These are phyloP conservation scores for Dionaea muscipula DNA, from an alignment of 179 eudicot species.

Conservation along the genomic window DNA sequence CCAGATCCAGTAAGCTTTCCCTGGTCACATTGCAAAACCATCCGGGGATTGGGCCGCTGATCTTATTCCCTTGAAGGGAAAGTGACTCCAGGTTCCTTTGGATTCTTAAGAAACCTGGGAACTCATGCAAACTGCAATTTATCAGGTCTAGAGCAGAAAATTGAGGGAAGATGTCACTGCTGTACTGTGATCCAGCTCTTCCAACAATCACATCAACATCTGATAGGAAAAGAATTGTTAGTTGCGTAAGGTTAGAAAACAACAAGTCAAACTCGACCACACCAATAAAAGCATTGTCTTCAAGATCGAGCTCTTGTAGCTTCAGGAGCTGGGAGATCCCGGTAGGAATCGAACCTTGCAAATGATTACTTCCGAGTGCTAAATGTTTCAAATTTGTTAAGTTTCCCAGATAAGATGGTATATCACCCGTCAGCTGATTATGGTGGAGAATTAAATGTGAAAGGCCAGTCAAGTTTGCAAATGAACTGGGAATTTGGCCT, in stretches of 20 bases:
- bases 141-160: not conserved
- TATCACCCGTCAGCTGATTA: constrained; percentile 5
- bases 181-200: not conserved
- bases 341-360: not conserved
- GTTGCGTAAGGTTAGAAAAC: constrained; percentile 1
- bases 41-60: constrained; percentile 15
- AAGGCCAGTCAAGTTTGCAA: constrained; percentile 18
- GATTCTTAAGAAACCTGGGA: constrained; percentile 15
- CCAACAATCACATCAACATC: constrained; percentile 7
- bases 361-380: not conserved
- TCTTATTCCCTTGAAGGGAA: constrained; percentile 9
- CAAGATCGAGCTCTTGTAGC: not conserved
- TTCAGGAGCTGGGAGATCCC: not conserved
- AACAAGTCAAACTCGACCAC: not conserved
- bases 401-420: constrained; percentile 17
- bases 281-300: constrained; percentile 5
- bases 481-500: constrained; percentile 13
- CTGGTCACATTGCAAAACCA: constrained; percentile 15
- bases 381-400: constrained; percentile 4
- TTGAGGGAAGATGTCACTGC: constrained; percentile 5
- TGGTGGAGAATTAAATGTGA: not conserved
- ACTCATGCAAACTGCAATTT: constrained; percentile 17
- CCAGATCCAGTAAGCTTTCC: constrained; percentile 2
- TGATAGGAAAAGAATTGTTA: constrained; percentile 6
- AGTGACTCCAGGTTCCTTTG: constrained; percentile 11